Evolutionary conservation across 306 rosid species (phyloP).

Genomic region (Fagus crenata): DNA sequence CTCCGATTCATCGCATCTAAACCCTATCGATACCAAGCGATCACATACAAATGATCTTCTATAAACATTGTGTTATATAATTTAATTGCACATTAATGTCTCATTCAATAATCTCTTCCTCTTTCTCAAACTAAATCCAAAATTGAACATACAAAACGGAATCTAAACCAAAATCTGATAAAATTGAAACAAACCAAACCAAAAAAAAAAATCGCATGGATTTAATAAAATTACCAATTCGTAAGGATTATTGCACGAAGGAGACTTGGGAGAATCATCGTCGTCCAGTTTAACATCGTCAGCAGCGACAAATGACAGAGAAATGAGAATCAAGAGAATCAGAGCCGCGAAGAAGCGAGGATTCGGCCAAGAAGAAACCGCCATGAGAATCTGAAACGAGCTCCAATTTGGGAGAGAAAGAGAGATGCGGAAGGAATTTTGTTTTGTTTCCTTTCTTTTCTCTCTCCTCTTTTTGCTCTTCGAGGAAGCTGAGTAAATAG

Average conservation of each 20-base stretch:
- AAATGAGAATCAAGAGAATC: conserved; percentile 35
- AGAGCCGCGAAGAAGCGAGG: conserved; percentile 12
- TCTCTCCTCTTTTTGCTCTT: neutral
- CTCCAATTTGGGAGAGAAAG: neutral
- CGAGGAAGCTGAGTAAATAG: too few relatives aligned
- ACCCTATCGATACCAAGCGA: neutral
- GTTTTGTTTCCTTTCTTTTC: neutral
- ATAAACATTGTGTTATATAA: too few relatives aligned
- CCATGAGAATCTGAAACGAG: conserved; percentile 36
- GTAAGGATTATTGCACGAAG: conserved; percentile 65
- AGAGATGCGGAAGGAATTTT: neutral
- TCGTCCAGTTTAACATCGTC: conserved; percentile 52
- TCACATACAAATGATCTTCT: too few relatives aligned
- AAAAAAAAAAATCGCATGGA: neutral
- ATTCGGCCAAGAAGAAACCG: conserved; percentile 3
- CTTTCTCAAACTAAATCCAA: neutral
- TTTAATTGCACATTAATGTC: neutral
- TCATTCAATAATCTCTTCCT: neutral
- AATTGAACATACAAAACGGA: neutral
- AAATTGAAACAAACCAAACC: neutral
- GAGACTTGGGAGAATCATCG: conserved; percentile 39
- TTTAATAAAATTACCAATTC: conserved; percentile 52
- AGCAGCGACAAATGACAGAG: conserved; percentile 31
- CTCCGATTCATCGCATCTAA: neutral
- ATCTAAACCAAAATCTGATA: neutral